These are phyloP conservation scores for Cornus kousa DNA, from an alignment of 148 eudicot genomes.

Conservation along the genomic window DNA sequence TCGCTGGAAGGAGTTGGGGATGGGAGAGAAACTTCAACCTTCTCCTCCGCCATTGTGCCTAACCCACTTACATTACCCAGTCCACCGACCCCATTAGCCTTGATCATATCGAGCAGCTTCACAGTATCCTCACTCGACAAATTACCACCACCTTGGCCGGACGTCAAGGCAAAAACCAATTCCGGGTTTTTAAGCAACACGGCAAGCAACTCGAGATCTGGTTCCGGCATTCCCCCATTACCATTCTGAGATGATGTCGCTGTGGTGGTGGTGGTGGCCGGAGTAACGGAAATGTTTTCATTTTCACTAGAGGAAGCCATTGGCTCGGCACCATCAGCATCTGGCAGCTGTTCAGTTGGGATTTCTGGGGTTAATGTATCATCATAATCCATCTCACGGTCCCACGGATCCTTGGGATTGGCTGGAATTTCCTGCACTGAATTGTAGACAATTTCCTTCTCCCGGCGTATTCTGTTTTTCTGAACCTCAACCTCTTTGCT, in stretches of 20 bases:
- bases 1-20: constrained; percentile 94
- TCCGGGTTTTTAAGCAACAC: constrained; percentile 83
- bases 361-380: constrained; percentile 73
- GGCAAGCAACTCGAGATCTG: constrained; percentile 86
- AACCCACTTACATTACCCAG: constrained; percentile 32
- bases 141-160: constrained; percentile 67
- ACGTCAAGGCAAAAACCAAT: constrained; percentile 80
- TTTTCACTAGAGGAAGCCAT: constrained; percentile 6
- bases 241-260: constrained; percentile 25
- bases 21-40: constrained; percentile 85
- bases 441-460: constrained; percentile 63
- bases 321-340: constrained; percentile 40
- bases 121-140: constrained; percentile 64
- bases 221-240: constrained; percentile 35
- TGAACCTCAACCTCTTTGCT: constrained; percentile 89
- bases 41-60: constrained; percentile 35
- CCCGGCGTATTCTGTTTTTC: constrained; percentile 64
- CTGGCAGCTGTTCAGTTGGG: constrained; percentile 79
- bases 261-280: constrained; percentile 26
- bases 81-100: constrained; percentile 47
- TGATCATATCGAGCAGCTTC: constrained; percentile 80
- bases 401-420: constrained; percentile 92
- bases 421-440: constrained; percentile 57
- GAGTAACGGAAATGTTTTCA: constrained; percentile 15
- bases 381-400: constrained; percentile 81